phyloP scores from a whole-genome alignment of 495 filamentous ascomycete species.

The Cercophora scortea region DNA sequence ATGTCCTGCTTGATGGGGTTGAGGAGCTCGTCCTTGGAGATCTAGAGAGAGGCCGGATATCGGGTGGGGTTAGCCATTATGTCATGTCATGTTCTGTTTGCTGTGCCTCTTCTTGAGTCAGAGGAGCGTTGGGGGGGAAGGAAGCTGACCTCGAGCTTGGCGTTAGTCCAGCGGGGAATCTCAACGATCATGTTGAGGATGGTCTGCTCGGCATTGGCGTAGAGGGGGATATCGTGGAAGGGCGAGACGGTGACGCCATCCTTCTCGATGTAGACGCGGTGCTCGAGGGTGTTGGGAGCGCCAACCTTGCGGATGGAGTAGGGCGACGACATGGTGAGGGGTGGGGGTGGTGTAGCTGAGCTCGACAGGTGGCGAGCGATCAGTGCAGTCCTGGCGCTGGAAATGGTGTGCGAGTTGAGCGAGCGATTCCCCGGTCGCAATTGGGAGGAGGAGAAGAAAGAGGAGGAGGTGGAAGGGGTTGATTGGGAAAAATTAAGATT shows the following conservation, averaged over 20 bases:
- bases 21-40: conserved; percentile 93
- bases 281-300: conserved; percentile 85
- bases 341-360: conserved; percentile 8
- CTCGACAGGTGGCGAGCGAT: conserved; percentile 49
- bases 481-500: conserved; percentile 15
- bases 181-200: conserved; percentile 99
- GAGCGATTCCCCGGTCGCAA: conserved; percentile 16
- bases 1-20: conserved; percentile 94
- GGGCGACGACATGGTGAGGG: conserved; percentile 41
- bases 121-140: too few species aligned
- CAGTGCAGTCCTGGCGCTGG: conserved; percentile 42
- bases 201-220: conserved; percentile 87
- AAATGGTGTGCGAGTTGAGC: conserved; percentile 19
- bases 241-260: conserved; percentile 89
- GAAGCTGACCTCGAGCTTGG: conserved; percentile 82
- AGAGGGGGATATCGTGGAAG: conserved; percentile 98
- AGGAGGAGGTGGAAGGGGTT: conserved; percentile 3
- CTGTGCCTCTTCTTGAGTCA: too few species aligned
- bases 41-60: conserved; percentile 51
- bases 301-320: conserved; percentile 80
- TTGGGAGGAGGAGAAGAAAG: conserved; percentile 17
- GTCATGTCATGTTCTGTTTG: too few species aligned
- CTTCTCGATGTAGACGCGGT: conserved; percentile 96
- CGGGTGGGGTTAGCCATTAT: too few species aligned
- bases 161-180: conserved; percentile 99